Evolutionary conservation across 257 asterid species (phyloP).

Genomic region (Rubia yunnanensis): DNA sequence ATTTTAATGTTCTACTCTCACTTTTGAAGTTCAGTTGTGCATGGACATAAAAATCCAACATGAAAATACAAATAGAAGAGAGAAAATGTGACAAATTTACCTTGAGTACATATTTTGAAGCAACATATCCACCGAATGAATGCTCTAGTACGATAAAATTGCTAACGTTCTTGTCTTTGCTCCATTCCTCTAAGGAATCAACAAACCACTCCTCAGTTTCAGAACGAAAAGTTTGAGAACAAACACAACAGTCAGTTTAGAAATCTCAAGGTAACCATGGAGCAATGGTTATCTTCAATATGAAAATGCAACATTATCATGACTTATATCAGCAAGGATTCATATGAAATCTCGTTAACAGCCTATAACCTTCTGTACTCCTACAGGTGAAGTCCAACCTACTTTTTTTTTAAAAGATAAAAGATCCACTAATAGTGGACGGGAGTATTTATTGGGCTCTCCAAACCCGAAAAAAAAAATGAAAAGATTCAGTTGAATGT

Average conservation of each 20-base stretch:
- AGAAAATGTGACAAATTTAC: constrained; percentile 21
- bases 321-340: background rate
- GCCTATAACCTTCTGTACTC: constrained; percentile 78
- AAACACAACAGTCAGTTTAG: constrained; percentile 1
- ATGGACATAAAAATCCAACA: background rate
- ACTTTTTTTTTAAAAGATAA: no score
- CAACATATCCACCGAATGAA: constrained; percentile 96
- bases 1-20: background rate
- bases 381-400: constrained; percentile 92
- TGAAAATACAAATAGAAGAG: background rate
- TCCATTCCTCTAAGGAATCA: constrained; percentile 93
- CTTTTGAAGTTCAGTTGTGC: background rate
- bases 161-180: constrained; percentile 72
- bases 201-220: constrained; percentile 90
- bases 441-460: no score
- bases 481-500: no score
- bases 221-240: constrained; percentile 17
- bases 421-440: no score
- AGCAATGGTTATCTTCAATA: no score
- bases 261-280: background rate
- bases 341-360: background rate
- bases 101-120: constrained; percentile 87
- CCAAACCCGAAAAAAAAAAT: no score
- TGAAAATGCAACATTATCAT: background rate
- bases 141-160: constrained; percentile 93